Base-by-base conservation (phyloP, 2,329 filamentous ascomycete species). In the Thelonectria rubi region DNA sequence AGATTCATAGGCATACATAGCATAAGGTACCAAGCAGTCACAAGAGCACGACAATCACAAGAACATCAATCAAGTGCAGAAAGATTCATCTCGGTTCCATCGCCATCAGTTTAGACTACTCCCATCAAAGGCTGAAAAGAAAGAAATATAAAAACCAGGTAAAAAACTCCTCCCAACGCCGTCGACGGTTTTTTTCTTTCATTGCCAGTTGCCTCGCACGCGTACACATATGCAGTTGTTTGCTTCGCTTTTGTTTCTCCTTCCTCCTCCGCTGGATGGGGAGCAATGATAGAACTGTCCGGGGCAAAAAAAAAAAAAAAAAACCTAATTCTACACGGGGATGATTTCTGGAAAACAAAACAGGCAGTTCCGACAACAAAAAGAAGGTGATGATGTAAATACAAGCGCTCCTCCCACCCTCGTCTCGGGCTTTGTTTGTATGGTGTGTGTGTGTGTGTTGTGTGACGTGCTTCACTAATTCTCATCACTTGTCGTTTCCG, bases 81-180 rank as follows among this genome's bases (percentile, higher is more conserved):
- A 3, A 37, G 34, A 20, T 42, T 17, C 39, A 42, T 9, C 5
- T 42, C 8, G n/a, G 6, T 42, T 18, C 39, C n/a, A 20, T 42
- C 39, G 17, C 39, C 18, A 42, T 42, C 39, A 42, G 17, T 42
- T 42, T 17, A 17, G 17, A 42, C 39, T 42, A 42, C 15, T 42
- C 17, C 18, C 30, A n/a, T 26, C 30, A 12, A 17, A 39, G 30
- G 40, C 39, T 24, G n/a, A 30, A 52, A 43, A 42, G 40, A 32
- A 52, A 20, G 30, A 7, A 34, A n/a, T 34, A n/a, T 34, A 50
- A 30, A 30, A 46, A 52, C 40, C 46, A 55, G 37, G 48, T 43
- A 49, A 43, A 47, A 49, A 60, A 55, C 58, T 51, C 58, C 52
- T 52, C 32, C 47, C 55, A 56, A 55, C 58, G 58, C 58, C 58